Percentiles rank a stretch among this genome's conserved stretches.
Evolutionary conservation across 768 basidiomycete genomes (phyloP).

Genomic region (Lactifluus pinguis): DNA sequence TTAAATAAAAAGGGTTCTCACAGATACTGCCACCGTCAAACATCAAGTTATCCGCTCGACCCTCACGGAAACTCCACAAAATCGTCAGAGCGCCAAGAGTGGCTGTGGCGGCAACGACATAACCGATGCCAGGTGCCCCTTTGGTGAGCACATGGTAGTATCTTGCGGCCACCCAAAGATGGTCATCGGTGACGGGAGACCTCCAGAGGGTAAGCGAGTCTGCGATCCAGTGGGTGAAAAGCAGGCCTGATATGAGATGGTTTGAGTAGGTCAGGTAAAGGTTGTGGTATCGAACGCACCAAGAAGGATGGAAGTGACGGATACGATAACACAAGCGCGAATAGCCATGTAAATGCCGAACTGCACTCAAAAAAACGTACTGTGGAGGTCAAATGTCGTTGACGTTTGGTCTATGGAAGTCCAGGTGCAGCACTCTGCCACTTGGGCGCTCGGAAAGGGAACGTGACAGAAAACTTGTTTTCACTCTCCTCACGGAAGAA

Average conservation of each 20-base stretch:
- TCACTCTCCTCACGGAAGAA: too few relatives aligned
- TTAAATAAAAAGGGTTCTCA: conserved; percentile 30
- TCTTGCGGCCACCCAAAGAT: conserved; percentile 72
- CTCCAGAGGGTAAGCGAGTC: conserved; percentile 88
- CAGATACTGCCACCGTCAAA: conserved; percentile 87
- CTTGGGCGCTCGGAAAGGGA: neutral
- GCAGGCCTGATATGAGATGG: conserved; percentile 41
- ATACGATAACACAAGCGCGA: conserved; percentile 66
- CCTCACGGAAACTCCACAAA: conserved; percentile 69
- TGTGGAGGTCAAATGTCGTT: neutral
- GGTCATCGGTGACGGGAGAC: conserved; percentile 70
- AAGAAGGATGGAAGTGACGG: conserved; percentile 70
- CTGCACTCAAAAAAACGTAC: neutral
- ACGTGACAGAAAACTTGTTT: neutral
- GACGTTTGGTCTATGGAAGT: neutral
- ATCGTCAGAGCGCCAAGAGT: conserved; percentile 56
- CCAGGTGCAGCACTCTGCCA: neutral
- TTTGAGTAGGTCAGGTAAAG: neutral
- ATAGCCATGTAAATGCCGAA: conserved; percentile 35
- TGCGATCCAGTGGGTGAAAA: conserved; percentile 91
- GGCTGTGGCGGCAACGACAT: conserved; percentile 48
- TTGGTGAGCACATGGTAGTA: conserved; percentile 77
- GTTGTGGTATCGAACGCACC: conserved; percentile 35
- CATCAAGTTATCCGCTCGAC: conserved; percentile 78
- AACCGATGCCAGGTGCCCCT: conserved; percentile 47